phyloP scores from a whole-genome alignment of 148 eudicot species.

The Cornus controversa region DNA sequence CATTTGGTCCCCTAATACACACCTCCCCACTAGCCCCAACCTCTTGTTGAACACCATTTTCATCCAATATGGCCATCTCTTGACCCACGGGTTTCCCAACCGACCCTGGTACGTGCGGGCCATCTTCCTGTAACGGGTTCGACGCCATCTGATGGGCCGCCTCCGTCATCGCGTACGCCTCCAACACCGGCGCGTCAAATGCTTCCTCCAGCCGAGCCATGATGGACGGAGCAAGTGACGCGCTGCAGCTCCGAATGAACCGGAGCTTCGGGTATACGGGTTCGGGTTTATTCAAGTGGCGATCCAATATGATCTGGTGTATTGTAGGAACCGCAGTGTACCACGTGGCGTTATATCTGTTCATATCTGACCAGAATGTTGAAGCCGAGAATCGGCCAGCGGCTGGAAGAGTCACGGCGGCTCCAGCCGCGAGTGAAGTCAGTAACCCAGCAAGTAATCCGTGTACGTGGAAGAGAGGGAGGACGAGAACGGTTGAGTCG shows the following conservation, averaged over 20 bases:
- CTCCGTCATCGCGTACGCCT: slow-evolving; percentile 98
- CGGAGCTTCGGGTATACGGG: slow-evolving; percentile 71
- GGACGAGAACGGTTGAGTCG: slow-evolving; percentile 85
- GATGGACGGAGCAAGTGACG: slow-evolving; percentile 70
- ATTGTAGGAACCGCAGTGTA: slow-evolving; percentile 96
- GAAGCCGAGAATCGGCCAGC: slow-evolving; percentile 89
- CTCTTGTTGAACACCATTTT: slow-evolving; percentile 58
- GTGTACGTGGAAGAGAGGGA: slow-evolving; percentile 89
- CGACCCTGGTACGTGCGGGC: slow-evolving; percentile 71
- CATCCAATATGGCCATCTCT: slow-evolving; percentile 78
- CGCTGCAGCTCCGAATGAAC: slow-evolving; percentile 91
- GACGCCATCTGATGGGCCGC: slow-evolving; percentile 87
- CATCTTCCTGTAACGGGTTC: slow-evolving; percentile 77
- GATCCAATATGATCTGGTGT: slow-evolving; percentile 83
- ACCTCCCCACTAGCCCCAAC: slow-evolving; percentile 72
- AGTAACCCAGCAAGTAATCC: slow-evolving; percentile 69
- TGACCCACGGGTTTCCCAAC: slow-evolving; percentile 91
- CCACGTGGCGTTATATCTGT: slow-evolving; percentile 69
- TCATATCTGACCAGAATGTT: slow-evolving; percentile 87
- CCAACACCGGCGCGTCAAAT: slow-evolving; percentile 85
- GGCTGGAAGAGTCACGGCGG: slow-evolving; percentile 67
- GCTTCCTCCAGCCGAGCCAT: slow-evolving; percentile 73
- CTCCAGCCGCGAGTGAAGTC: slow-evolving; percentile 79
- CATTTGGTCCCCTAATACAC: slow-evolving; percentile 88
- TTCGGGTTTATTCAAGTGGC: slow-evolving; percentile 65